Base-by-base conservation (phyloP, 2,329 filamentous ascomycete genomes). In the Exophiala oligosperma region DNA sequence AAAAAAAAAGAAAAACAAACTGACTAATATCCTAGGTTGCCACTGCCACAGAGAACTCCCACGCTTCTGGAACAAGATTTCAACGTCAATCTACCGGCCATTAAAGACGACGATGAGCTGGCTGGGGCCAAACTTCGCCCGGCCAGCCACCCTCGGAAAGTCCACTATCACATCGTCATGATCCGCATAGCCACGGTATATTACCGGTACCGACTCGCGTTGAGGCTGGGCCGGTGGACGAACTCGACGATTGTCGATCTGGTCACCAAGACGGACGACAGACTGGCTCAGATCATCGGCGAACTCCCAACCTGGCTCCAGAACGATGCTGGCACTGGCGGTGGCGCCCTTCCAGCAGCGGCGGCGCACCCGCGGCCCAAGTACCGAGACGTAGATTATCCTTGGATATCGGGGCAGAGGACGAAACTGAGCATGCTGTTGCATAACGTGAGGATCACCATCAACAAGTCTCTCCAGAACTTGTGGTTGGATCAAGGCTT, bases 81-180 rank as follows among this genome's bases (percentile, higher is more conserved):
- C 28, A 29, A 50, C 14, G 28, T 50, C 24, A 29, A 29, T n/a
- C 6, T 50, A 14, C 48, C 48, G 5, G 40, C 40, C 40, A 11
- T 43, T 5, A 43, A 43, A 23, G 40, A 43, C 40, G 40, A 43
- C 17, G 40, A 43, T 23, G 40, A 43, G 21, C 40, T 43, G 4
- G 14, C 40, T 5, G 40, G 48, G 9, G 23, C 48, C 3, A 35
- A 35, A 50, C 17, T 35, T 50, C 28, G 48, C 2, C 12, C 40
- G 21, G 48, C 48, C 28, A 35, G 48, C 28, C 28, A 50, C 32
- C 26, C n/a, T 21, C 32, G 48, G 4, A 24, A 29, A 35, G 37
- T 50, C 23, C 26, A 50, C 28, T 50, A 50, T 35, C 48, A 50
- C 48, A 50, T 50, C 21, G 12, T 50, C 28, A 50, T 50, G 48